phyloP scores from a whole-genome alignment of 345 rosid genomes.

The Litchi chinensis region DNA sequence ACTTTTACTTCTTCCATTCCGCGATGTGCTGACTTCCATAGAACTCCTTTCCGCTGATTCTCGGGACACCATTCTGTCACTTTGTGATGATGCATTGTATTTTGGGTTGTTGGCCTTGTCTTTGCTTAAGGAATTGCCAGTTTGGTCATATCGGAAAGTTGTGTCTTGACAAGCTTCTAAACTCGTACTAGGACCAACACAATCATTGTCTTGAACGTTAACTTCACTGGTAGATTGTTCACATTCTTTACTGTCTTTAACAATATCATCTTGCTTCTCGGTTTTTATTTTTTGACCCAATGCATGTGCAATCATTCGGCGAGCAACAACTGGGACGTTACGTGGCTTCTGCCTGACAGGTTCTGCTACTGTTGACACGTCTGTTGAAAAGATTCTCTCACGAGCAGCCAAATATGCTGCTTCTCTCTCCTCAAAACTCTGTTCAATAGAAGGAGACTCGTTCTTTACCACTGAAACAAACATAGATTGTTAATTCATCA shows the following conservation, averaged over 20 bases:
- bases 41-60: slow-evolving; percentile 27
- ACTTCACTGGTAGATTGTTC: slow-evolving; percentile 20
- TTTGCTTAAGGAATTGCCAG: slow-evolving; percentile 10
- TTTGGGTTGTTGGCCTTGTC: slow-evolving; percentile 20
- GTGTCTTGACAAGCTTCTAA: slow-evolving; percentile 21
- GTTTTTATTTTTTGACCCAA: slow-evolving; percentile 50
- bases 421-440: slow-evolving; percentile 56
- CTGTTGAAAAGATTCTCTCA: slow-evolving; percentile 53
- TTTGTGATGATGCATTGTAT: slow-evolving; percentile 14
- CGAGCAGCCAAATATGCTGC: slow-evolving; percentile 73
- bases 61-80: slow-evolving; percentile 25
- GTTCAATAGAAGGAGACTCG: slow-evolving; percentile 33
- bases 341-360: slow-evolving; percentile 46
- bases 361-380: slow-evolving; percentile 38
- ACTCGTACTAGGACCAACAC: slow-evolving; percentile 26
- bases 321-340: slow-evolving; percentile 58
- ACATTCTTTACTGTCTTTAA: slow-evolving; percentile 22
- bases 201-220: slow-evolving; percentile 22
- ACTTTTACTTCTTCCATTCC: slow-evolving; percentile 25
- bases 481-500: neutral
- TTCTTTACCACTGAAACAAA: slow-evolving; percentile 38
- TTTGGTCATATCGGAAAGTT: slow-evolving; percentile 6
- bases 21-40: slow-evolving; percentile 17
- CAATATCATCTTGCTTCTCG: slow-evolving; percentile 13
- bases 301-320: slow-evolving; percentile 80